Conservation (phyloP, 352 stramenopile species). For the Thalassiosira exigua region DNA sequence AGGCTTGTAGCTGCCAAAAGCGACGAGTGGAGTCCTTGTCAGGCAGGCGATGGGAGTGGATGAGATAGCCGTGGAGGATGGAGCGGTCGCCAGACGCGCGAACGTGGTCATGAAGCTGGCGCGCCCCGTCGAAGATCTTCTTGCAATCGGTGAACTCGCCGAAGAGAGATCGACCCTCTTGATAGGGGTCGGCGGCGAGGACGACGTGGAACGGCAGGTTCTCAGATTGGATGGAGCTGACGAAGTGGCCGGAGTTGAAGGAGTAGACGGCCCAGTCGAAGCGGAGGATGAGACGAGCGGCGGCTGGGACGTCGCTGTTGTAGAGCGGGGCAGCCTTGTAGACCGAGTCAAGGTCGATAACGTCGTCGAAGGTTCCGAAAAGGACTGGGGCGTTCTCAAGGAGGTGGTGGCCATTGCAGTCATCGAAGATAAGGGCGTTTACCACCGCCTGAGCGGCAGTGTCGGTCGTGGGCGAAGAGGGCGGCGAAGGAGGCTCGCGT, state of each 20-base stretch:
- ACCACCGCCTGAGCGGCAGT: neutral
- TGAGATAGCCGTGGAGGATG: slow-evolving; percentile 22
- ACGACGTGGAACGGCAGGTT: neutral
- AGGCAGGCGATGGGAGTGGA: slow-evolving; percentile 9
- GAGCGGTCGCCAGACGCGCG: neutral
- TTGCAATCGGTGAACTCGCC: neutral
- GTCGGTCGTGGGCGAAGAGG: neutral
- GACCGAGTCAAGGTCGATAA: neutral
- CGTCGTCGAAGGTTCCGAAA: neutral
- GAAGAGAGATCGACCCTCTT: slow-evolving; percentile 16
- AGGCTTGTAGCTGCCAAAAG: slow-evolving; percentile 15
- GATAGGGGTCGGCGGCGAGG: neutral
- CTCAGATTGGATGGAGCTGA: neutral
- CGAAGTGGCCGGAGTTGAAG: slow-evolving; percentile 25
- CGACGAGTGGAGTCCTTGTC: neutral
- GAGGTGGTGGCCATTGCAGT: neutral
- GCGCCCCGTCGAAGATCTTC: neutral
- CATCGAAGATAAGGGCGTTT: neutral
- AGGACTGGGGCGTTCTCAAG: neutral
- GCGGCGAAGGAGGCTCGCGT: neutral
- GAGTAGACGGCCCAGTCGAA: slow-evolving; percentile 31
- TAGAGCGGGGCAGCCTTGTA: neutral
- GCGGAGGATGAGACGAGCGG: neutral
- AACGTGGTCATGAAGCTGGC: slow-evolving; percentile 12
- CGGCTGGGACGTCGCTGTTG: neutral